Evolutionary conservation across 345 rosid genomes (phyloP), one percentile per base, ranked within the genome.

Genomic region (Hevea brasiliensis): DNA sequence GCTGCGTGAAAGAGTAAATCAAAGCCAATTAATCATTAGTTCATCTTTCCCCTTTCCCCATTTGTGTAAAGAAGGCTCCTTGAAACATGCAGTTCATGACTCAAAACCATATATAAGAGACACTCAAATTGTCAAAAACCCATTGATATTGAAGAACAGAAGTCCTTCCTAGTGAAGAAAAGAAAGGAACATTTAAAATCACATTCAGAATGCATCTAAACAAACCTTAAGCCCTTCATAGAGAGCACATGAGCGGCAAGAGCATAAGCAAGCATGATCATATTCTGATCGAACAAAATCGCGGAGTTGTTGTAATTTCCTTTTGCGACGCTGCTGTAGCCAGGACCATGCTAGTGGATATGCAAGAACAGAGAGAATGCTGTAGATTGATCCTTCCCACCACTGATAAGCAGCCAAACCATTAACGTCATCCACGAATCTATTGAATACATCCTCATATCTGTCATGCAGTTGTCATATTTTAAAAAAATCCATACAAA

Each of bases 271-370:
- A 75, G 98, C 83, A 81, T 93, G 98, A 77, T 93, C 92, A 81
- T 93, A 93, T 78, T 91, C 98, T 58, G 98, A 93, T 67, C 97
- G 91, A 77, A 93, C 97, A 83, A 86, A 93, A 75, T 93, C 97
- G 73, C 97, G 98, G 61, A 93, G 94, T 79, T 87, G 93, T 79
- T 91, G 97, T 55, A 93, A 81, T 79, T 93, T 93, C 80, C 70
- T 84, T 78, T 84, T 89, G 54, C 92, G 85, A 50, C 98, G 70
- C 55, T 81, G 89, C 58, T 93, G 98, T 59, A 88, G 87, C 98
- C 98, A 93, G 71, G 96, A 89, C 93, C 92, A 91, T 35, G 94
- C 93, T 63, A 93, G 88, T 41, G 97, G 98, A 84, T 87, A 90
- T n/a, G 90, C 97, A 78, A 91, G 83, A 80, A 90, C 62, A 65